Conservation (phyloP, 2,329 filamentous ascomycete genomes). For the Colletotrichum trifolii region DNA sequence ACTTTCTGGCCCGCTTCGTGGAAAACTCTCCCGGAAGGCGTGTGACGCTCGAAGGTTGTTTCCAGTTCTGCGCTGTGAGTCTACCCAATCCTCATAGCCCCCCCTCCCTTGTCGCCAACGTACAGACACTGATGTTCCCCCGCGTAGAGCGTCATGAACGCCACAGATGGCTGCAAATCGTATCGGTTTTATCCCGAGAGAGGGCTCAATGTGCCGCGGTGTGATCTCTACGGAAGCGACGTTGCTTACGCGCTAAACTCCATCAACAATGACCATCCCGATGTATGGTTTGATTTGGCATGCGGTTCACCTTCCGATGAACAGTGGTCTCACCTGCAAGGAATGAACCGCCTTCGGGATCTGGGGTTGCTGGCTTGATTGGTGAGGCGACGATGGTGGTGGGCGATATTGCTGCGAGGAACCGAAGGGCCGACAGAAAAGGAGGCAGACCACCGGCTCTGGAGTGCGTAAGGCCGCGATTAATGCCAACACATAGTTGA, state of each 20-base stretch:
- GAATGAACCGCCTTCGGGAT: slow-evolving; percentile 27
- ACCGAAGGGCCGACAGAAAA: background rate
- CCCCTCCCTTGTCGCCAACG: background rate
- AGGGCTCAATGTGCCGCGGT: slow-evolving; percentile 45
- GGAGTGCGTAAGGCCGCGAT: no score
- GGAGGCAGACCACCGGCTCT: background rate
- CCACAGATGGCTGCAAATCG: slow-evolving; percentile 47
- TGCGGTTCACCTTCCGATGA: slow-evolving; percentile 48
- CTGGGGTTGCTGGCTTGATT: slow-evolving; percentile 23
- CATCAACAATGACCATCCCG: slow-evolving; percentile 44
- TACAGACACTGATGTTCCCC: background rate
- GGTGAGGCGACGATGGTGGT: background rate
- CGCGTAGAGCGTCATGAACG: slow-evolving; percentile 44
- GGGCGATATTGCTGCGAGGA: no score
- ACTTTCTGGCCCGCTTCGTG: slow-evolving; percentile 52
- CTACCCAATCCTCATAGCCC: no score
- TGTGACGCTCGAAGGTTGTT: slow-evolving; percentile 54
- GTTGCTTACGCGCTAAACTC: slow-evolving; percentile 45
- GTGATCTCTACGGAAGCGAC: slow-evolving; percentile 49
- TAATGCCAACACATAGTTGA: no score
- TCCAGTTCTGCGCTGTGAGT: slow-evolving; percentile 53
- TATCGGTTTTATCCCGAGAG: slow-evolving; percentile 49
- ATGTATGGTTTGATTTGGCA: slow-evolving; percentile 49
- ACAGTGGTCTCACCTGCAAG: slow-evolving; percentile 38
- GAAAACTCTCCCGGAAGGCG: slow-evolving; percentile 47